Evolutionary conservation across 805 yeast genomes (phyloP).

Genomic region (Candida easanensis): DNA sequence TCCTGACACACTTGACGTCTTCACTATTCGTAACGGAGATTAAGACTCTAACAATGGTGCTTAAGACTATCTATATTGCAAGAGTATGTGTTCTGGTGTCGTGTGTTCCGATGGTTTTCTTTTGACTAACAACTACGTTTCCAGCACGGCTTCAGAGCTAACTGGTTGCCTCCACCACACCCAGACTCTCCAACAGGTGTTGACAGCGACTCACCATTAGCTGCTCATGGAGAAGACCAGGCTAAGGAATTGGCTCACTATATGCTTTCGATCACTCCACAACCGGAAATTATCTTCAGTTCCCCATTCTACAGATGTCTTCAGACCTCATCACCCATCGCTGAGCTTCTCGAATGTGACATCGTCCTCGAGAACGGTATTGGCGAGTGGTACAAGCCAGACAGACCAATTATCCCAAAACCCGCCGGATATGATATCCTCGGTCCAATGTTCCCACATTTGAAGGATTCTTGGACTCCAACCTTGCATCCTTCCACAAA

Average conservation of each 20-base stretch:
- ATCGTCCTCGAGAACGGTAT: conserved; percentile 76
- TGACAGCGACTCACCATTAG: conserved; percentile 84
- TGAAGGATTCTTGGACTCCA: conserved; percentile 47
- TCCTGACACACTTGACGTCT: not conserved
- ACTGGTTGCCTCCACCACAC: conserved; percentile 75
- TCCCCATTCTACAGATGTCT: conserved; percentile 91
- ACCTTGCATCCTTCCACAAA: conserved; percentile 54
- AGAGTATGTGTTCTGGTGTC: conserved; percentile 44
- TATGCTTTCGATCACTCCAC: conserved; percentile 47
- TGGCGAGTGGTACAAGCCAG: conserved; percentile 89
- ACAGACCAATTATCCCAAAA: conserved; percentile 62
- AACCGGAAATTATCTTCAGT: conserved; percentile 67
- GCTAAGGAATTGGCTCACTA: conserved; percentile 74
- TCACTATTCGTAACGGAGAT: not conserved
- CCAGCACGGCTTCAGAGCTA: conserved; percentile 86
- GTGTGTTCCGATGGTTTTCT: too few species aligned
- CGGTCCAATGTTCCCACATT: conserved; percentile 49
- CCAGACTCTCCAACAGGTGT: conserved; percentile 85
- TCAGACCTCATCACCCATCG: conserved; percentile 73
- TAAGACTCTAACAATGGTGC: conserved; percentile 34
- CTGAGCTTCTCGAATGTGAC: conserved; percentile 54
- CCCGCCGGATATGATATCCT: conserved; percentile 58
- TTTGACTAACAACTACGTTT: not conserved
- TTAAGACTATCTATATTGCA: conserved; percentile 64
- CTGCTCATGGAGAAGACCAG: conserved; percentile 85